Evolutionary conservation across 306 rosid species (phyloP).

Genomic region (Begonia fuchsioides): DNA sequence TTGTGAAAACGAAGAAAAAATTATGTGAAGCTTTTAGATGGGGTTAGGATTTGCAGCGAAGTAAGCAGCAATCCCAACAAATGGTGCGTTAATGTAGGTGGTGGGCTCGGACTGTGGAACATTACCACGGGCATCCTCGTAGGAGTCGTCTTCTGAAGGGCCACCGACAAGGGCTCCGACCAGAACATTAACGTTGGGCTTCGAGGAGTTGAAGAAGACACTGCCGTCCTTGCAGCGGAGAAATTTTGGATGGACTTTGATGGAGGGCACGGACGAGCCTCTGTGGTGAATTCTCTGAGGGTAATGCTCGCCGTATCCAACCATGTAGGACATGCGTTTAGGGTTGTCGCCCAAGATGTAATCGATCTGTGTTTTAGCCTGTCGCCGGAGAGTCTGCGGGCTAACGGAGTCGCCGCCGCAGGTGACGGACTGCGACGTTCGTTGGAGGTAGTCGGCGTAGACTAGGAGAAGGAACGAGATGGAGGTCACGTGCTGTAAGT

Average conservation of each 20-base stretch:
- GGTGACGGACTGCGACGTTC: constrained; percentile 40
- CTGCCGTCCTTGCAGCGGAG: constrained; percentile 78
- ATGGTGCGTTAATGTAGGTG: constrained; percentile 89
- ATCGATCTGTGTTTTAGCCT: constrained; percentile 71
- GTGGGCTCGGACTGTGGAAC: constrained; percentile 75
- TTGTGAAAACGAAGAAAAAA: too few species aligned
- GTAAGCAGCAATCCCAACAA: constrained; percentile 68
- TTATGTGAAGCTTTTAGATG: background rate
- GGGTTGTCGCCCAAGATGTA: constrained; percentile 80
- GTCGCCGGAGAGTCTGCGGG: constrained; percentile 46
- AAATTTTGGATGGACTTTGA: constrained; percentile 59
- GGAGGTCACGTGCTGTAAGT: constrained; percentile 70
- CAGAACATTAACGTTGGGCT: constrained; percentile 59
- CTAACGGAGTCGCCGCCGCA: constrained; percentile 53
- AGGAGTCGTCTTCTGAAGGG: constrained; percentile 59
- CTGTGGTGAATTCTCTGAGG: constrained; percentile 82
- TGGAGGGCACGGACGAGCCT: constrained; percentile 66
- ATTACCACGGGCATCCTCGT: constrained; percentile 60
- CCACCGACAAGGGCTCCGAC: constrained; percentile 93
- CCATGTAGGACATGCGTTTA: constrained; percentile 72
- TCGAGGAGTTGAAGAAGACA: constrained; percentile 45
- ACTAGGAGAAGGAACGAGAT: constrained; percentile 66
- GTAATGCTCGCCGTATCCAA: constrained; percentile 52
- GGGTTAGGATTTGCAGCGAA: constrained; percentile 39
- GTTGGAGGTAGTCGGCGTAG: constrained; percentile 54